Base-by-base conservation (phyloP, 2,329 filamentous ascomycete genomes). In the Ascomycota sp. region DNA sequence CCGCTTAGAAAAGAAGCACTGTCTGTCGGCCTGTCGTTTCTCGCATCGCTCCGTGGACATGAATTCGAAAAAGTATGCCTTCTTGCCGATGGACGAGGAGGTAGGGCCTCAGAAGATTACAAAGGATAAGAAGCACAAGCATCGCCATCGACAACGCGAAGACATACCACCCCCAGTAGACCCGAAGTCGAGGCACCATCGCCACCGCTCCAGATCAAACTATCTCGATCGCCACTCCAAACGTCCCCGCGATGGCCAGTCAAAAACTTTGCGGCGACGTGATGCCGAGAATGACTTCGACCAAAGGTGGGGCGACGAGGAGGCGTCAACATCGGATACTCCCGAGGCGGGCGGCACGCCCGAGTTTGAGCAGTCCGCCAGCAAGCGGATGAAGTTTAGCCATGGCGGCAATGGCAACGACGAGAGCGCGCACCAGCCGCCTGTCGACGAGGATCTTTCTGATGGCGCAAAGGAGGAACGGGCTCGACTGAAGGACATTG, bases 231-330 rank as follows among this genome's bases (percentile, higher is more conserved):
- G 27, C 4, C 39, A 41, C 12, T 46, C 45, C 10, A 39, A 41
- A 7, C 37, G 33, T n/a, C 46, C 43, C 13, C 38, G 40, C 11
- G 34, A 31, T 20, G 46, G 44, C 20, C 52, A 48, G 11, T 46
- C 55, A 3, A 62, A 56, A 35, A 48, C 55, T 19, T 57, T 59
- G 33, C 55, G 53, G 32, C 56, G 44, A 45, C 49, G 51, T 46
- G 48, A 53, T 38, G 36, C 49, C 39, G 44, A 50, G 38, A 45
- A 34, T 22, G 68, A 78, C 37, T 75, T 76, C 38, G 76, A 83
- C 28, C 76, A 83, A 43, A 61, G 78, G 31, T 91, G 82, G 81
- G 81, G 73, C 1, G 80, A 89, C 41, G 77, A 85, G 43, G 77
- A 80, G 40, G 56, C 57, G 19, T 47, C 50, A 0, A n/a, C n/a